Base-by-base conservation (phyloP, 805 yeast species). In the Candida hispaniensis region DNA sequence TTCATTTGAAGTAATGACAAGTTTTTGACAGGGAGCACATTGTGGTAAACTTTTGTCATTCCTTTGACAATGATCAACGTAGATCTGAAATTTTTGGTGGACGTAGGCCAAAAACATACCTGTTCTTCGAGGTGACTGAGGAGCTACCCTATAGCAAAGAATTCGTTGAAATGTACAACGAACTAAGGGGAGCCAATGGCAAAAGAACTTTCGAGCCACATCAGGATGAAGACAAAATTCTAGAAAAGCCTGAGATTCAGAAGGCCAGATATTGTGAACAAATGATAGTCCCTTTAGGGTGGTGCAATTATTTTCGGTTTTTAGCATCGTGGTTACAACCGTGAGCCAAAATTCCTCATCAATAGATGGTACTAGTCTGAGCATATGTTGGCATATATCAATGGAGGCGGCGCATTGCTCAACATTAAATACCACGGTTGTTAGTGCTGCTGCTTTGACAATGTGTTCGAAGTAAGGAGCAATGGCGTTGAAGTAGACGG, bases 261-360 rank as follows among this genome's bases (percentile, higher is more conserved):
- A 21, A 6, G 20, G 19, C n/a, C 16, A n/a, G 26, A 8, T 19
- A 82, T 60, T 42, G 63, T 57, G 18, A 36, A 82, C 51, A 39
- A 75, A 66, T 4, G 85, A 71, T 22, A 82, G 51, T 9, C 73
- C 71, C 41, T 79, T 69, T 13, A 78, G 58, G 42, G 79, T 73
- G 14, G 69, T 66, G 44, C 71, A 75, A 44, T 73, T 63, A 51
- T 71, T 79, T 27, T 71, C 73, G 6, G 82, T 71, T 6, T 60
- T 48, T n/a, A 81, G 52, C 75, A 81, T 68, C 39, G 70, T 60
- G 40, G 68, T 56, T 9, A 63, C 54, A 10, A 79, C 75, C 36
- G 64, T 61, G 5, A 77, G 52, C 94, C 94, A 82, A 49, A 83
- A 81, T 33, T 61, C 59, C 91, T 93, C 82, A 56, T 78, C 70